Evolutionary conservation across 208 protist species (phyloP), one percentile per base, ranked within the genome.

Genomic region (Porcisia deanei): DNA sequence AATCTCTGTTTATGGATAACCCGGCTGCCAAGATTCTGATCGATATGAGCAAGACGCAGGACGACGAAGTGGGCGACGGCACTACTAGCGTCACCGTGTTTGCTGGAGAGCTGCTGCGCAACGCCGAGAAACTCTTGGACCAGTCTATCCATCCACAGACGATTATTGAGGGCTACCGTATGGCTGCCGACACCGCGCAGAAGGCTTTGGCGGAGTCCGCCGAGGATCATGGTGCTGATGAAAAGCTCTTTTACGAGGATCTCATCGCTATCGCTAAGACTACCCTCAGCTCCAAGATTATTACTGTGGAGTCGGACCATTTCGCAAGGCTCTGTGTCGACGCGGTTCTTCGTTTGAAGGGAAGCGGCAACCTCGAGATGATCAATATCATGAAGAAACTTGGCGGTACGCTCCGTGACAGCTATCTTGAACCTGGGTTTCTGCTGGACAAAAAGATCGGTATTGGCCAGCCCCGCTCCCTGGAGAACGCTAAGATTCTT

Each of bases 301-400:
- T 99, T 53, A 92, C 92, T 22, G 80, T 98, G 59, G 94, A 99
- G 76, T 98, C 98, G 34, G 98, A 99, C 22, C 89, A 99, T 73
- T 99, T 99, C 75, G 97, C 99, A 6, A 93, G 99, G 58, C 87
- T 99, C 2, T 98, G 97, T 65, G 99, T 99, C n/a, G 98, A 99
- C 76, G 98, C 99, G 30, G 98, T 99, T 25, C 81, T 99, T 25
- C 94, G 99, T 64, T 85, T 99, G 43, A 90, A 92, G 53, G 97
- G 96, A 45, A 96, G 91, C 82, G 87, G 87, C 37, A 97, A 99
- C 83, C 91, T 99, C 53, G 99, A 99, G 70, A 93, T 97, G 85
- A 99, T 99, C 83, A 98, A 99, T 73, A 99, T 99, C 72, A 99
- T 99, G 83, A 99, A 99, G 85, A 99, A 99, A 81, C 83, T 95